Evolutionary conservation across 2,329 filamentous ascomycete genomes (phyloP).

Genomic region (Botrytis cinerea): DNA sequence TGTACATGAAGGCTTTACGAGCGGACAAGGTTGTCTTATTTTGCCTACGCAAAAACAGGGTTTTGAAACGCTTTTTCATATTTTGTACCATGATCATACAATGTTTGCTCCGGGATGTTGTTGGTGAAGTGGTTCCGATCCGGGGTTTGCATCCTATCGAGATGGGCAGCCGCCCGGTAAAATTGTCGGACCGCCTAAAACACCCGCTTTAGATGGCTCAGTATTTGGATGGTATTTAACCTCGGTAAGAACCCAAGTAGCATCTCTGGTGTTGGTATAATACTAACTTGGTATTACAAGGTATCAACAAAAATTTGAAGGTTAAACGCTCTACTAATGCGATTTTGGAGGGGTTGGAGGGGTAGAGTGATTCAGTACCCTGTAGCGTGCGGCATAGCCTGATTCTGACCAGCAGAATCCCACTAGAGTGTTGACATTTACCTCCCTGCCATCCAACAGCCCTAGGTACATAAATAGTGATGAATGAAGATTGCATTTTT

Average conservation of each 20-base stretch:
- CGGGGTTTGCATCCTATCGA: neutral
- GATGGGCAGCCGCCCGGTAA: conserved; percentile 12
- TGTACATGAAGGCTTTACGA: neutral
- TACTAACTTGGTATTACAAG: neutral
- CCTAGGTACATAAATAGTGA: neutral
- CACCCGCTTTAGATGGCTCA: neutral
- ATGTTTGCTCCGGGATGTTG: neutral
- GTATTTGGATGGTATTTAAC: neutral
- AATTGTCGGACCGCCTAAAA: neutral
- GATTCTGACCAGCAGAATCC: neutral
- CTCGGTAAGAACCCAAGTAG: neutral
- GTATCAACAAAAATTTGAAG: neutral
- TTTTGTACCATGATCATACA: neutral
- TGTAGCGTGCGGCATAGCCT: neutral
- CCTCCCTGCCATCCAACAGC: neutral
- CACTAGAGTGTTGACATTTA: neutral
- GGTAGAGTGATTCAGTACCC: neutral
- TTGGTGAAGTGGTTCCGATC: conserved; percentile 12
- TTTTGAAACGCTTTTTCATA: neutral
- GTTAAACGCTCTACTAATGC: neutral
- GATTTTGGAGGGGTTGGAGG: neutral
- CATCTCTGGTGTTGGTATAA: neutral
- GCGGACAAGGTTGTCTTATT: neutral
- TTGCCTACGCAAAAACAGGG: neutral
- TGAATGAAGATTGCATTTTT: neutral